Conservation (phyloP, 2,329 filamentous ascomycete genomes). For the Epichloe gansuensis region DNA sequence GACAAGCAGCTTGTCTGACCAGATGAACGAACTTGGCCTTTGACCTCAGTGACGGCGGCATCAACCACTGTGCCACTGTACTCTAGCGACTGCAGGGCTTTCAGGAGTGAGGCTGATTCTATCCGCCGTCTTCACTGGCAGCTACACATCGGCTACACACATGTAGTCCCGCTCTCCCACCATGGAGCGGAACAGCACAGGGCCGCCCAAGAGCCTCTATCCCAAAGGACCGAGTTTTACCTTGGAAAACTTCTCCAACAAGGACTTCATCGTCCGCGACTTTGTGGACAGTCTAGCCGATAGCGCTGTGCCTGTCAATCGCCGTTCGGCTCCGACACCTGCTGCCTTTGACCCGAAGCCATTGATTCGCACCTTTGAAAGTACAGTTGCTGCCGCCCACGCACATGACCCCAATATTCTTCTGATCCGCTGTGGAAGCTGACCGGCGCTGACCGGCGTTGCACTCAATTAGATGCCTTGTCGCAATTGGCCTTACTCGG, state of each 20-base stretch:
- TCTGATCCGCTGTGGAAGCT: background rate
- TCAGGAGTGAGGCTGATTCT: background rate
- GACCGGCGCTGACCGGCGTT: background rate
- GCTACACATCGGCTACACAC: constrained; percentile 12
- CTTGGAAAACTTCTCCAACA: constrained; percentile 75
- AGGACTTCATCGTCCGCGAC: constrained; percentile 96
- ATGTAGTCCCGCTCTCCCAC: constrained; percentile 21
- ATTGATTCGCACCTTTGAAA: constrained; percentile 88
- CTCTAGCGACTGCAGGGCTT: background rate
- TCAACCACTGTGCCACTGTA: background rate
- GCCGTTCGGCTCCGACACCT: constrained; percentile 58
- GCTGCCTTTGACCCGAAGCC: constrained; percentile 86
- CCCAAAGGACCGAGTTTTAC: constrained; percentile 73
- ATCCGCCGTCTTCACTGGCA: background rate
- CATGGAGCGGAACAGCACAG: constrained; percentile 33
- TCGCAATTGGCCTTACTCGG: constrained; percentile 58
- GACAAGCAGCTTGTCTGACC: background rate
- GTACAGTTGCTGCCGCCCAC: constrained; percentile 25
- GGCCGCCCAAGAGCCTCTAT: constrained; percentile 52
- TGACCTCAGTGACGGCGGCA: background rate
- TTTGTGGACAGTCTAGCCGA: constrained; percentile 92
- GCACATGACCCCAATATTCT: background rate
- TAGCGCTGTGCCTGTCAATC: constrained; percentile 63
- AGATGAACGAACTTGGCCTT: background rate
- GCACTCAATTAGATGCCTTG: constrained; percentile 38